Evolutionary conservation across 371 early-diverging fungal genomes (phyloP).

Genomic region (Mortierella sp.): DNA sequence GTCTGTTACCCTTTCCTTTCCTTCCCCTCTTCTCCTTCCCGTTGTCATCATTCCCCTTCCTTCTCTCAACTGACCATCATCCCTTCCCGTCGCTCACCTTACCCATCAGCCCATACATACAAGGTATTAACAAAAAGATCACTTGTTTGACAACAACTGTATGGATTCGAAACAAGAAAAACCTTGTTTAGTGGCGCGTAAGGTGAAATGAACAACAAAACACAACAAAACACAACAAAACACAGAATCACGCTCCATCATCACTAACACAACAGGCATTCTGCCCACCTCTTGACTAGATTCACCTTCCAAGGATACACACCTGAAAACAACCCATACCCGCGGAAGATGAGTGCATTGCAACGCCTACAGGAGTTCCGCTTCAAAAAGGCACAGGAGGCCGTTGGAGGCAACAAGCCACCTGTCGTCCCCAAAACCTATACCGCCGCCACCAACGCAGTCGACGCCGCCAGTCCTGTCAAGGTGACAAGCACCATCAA

Average conservation of each 20-base stretch:
- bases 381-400: conserved; percentile 41
- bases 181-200: conserved; percentile 2
- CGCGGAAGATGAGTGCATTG: conserved; percentile 50
- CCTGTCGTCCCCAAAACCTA: neutral
- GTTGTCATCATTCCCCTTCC: neutral
- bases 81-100: neutral
- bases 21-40: neutral
- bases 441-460: neutral
- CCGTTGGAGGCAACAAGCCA: neutral
- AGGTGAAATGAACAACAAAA: neutral
- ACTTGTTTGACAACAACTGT: neutral
- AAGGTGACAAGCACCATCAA: neutral
- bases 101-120: neutral
- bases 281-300: neutral
- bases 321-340: neutral
- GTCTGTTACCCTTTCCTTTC: neutral
- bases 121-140: neutral
- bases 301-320: neutral
- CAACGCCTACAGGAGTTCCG: conserved; percentile 49
- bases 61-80: neutral
- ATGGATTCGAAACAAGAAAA: neutral
- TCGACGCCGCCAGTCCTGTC: neutral
- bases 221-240: neutral
- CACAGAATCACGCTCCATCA: neutral
- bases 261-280: neutral